phyloP scores from a whole-genome alignment of 139 green algal species.

The Tetraselmis chui region DNA sequence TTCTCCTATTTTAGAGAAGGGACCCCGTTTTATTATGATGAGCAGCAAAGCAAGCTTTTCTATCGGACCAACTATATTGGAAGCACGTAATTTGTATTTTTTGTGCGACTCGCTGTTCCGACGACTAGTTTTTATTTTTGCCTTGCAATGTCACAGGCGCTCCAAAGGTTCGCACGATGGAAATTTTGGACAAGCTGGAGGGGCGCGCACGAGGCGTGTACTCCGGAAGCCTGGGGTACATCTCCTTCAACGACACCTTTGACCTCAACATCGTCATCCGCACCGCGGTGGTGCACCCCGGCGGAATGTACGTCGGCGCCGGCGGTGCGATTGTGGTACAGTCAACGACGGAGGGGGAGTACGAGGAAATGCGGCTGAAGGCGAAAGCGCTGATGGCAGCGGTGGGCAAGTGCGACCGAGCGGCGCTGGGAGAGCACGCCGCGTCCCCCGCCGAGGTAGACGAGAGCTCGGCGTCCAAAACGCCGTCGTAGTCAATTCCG shows the following conservation, averaged over 20 bases:
- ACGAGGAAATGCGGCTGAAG: slow-evolving; percentile 94
- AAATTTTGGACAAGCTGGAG: slow-evolving; percentile 87
- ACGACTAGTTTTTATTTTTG: too few species aligned
- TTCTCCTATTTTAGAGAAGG: too few species aligned
- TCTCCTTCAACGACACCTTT: slow-evolving; percentile 82
- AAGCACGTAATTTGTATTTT: slow-evolving; percentile 64
- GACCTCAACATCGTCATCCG: slow-evolving; percentile 99
- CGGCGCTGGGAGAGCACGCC: too few species aligned
- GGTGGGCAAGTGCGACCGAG: slow-evolving; percentile 17
- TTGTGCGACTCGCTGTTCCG: slow-evolving; percentile 94
- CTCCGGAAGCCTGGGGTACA: slow-evolving; percentile 84
- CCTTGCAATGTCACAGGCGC: too few species aligned
- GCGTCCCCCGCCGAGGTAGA: too few species aligned
- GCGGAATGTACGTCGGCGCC: slow-evolving; percentile 67
- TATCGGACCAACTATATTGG: too few species aligned
- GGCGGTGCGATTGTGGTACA: slow-evolving; percentile 89
- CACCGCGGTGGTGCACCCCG: slow-evolving; percentile 55
- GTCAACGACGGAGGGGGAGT: slow-evolving; percentile 75
- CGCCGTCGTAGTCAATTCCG: too few species aligned
- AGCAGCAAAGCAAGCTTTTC: too few species aligned
- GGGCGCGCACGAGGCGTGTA: slow-evolving; percentile 75
- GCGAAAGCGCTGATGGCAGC: slow-evolving; percentile 51
- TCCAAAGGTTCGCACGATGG: slow-evolving; percentile 79
- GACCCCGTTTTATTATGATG: too few species aligned
- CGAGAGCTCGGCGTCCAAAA: too few species aligned